Evolutionary conservation across 768 basidiomycete genomes (phyloP).

Genomic region (Lentinula aciculospora): DNA sequence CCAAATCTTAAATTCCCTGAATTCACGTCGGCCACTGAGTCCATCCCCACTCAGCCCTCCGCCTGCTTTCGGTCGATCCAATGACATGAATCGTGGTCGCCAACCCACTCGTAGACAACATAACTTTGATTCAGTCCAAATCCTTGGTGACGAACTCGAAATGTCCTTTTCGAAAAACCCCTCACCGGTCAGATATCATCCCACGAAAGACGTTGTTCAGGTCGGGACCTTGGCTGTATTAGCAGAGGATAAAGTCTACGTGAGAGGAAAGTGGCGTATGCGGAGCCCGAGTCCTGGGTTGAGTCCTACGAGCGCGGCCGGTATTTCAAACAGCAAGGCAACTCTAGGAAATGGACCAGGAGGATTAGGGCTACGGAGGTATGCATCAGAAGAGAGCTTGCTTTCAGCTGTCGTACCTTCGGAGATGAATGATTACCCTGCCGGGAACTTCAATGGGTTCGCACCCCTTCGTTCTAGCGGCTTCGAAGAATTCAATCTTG

Average conservation of each 20-base stretch:
- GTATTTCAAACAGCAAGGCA: neutral
- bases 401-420: neutral
- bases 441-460: neutral
- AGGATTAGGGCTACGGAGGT: neutral
- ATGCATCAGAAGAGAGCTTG: slow-evolving; percentile 6
- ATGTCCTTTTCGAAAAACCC: slow-evolving; percentile 4
- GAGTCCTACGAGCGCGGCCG: neutral
- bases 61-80: neutral
- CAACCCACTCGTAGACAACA: neutral
- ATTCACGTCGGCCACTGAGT: neutral
- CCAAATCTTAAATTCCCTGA: neutral
- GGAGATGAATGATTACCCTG: neutral
- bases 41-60: neutral
- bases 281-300: slow-evolving; percentile 4
- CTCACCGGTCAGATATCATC: slow-evolving; percentile 1
- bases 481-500: slow-evolving; percentile 4
- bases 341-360: neutral
- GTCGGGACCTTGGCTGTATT: neutral
- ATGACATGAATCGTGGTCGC: neutral
- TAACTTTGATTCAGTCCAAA: neutral
- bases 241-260: slow-evolving; percentile 3
- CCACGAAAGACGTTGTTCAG: neutral
- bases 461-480: slow-evolving; percentile 5
- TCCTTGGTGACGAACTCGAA: slow-evolving; percentile 1
- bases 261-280: slow-evolving; percentile 4